A percentile compares a stretch with the other conserved stretches of the same genome.
These are phyloP conservation scores for Starmerella roubikii DNA, from an alignment of 805 yeast genomes.

Conservation along the genomic window DNA sequence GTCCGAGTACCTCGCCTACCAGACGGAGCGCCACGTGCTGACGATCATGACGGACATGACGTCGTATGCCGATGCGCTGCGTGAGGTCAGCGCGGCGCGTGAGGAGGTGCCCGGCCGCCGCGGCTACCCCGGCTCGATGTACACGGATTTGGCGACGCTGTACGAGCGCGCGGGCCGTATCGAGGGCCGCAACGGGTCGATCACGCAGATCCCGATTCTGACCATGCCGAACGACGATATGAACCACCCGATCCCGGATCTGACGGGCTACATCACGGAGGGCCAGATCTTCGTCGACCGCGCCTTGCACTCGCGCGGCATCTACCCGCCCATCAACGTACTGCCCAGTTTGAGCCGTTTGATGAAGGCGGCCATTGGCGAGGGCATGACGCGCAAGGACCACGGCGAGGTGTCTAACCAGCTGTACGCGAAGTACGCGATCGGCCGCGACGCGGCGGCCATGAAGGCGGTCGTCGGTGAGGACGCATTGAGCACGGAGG, in stretches of 20 bases:
- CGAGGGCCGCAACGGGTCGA: slow-evolving; percentile 98
- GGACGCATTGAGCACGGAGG: slow-evolving; percentile 95
- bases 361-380: slow-evolving; percentile 99
- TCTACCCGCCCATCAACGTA: slow-evolving; percentile 97
- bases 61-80: slow-evolving; percentile 97
- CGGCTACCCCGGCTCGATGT: slow-evolving; percentile 99
- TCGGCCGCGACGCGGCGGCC: slow-evolving; percentile 99
- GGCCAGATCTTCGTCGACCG: slow-evolving; percentile 98
- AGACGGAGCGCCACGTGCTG: slow-evolving; percentile 97
- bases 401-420: slow-evolving; percentile 99
- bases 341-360: slow-evolving; percentile 94
- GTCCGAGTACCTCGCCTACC: slow-evolving; percentile 96
- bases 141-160: slow-evolving; percentile 96
- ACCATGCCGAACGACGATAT: slow-evolving; percentile 99
- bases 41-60: slow-evolving; percentile 98
- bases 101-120: slow-evolving; percentile 99
- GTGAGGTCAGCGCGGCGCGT: slow-evolving; percentile 99
- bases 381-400: slow-evolving; percentile 98
- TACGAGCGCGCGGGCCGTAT: slow-evolving; percentile 99
- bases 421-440: slow-evolving; percentile 96
- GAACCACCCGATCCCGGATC: slow-evolving; percentile 99
- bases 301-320: slow-evolving; percentile 89
- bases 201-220: slow-evolving; percentile 95
- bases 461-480: slow-evolving; percentile 99
- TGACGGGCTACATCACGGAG: slow-evolving; percentile 98